Evolutionary conservation across 192 early-diverging fungal genomes (phyloP).

Genomic region (Rhizophagus sp.): DNA sequence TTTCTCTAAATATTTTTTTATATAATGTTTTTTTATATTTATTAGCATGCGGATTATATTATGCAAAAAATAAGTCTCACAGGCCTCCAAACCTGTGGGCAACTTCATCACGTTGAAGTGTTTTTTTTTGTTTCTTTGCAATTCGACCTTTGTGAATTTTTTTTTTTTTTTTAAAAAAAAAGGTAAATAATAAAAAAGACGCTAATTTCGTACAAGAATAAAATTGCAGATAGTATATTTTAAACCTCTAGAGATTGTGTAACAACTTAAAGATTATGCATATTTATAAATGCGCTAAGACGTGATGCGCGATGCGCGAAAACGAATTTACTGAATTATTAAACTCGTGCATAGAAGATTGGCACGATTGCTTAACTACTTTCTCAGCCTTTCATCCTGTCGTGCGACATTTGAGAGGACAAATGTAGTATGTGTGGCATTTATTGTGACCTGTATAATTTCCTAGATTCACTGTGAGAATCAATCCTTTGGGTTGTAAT

Average conservation of each 20-base stretch:
- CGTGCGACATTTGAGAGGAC: background rate
- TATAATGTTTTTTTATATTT: background rate
- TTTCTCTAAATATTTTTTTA: background rate
- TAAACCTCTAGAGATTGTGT: too few species aligned
- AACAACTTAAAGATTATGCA: too few species aligned
- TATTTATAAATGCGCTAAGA: background rate
- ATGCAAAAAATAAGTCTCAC: constrained; percentile 11
- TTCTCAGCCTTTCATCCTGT: background rate
- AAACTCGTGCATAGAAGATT: background rate
- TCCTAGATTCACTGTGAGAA: background rate
- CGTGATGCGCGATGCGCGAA: background rate
- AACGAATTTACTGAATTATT: too few species aligned
- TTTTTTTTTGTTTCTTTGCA: background rate
- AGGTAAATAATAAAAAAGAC: background rate
- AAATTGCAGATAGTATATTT: too few species aligned
- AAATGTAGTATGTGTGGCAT: background rate
- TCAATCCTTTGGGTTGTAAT: background rate
- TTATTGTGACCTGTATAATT: background rate
- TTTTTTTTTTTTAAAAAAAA: background rate
- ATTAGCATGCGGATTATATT: constrained; percentile 23
- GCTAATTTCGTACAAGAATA: too few species aligned
- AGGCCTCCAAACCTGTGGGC: constrained; percentile 19
- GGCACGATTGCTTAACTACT: background rate
- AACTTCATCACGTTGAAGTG: background rate
- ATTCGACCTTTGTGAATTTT: background rate